Percentiles rank a stretch among this genome's conserved stretches.
phyloP scores from a whole-genome alignment of 495 filamentous ascomycete genomes.

The Tuber microsphaerosporum region DNA sequence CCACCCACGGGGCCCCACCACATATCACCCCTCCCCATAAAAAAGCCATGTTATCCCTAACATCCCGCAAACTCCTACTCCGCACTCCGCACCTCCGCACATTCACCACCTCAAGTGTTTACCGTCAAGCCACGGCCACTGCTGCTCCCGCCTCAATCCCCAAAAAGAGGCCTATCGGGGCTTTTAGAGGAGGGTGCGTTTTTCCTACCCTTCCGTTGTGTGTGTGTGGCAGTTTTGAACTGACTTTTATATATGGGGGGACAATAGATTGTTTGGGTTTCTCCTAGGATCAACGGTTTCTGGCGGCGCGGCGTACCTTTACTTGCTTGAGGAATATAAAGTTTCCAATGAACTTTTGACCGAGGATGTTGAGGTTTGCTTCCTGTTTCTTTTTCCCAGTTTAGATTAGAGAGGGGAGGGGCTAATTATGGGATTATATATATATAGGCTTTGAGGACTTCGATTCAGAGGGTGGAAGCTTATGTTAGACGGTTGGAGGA shows the following conservation, averaged over 20 bases:
- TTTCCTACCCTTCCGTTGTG: conserved; percentile 32
- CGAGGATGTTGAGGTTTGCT: conserved; percentile 89
- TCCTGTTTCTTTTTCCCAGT: conserved; percentile 12
- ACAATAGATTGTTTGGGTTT: conserved; percentile 78
- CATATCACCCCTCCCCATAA: background rate
- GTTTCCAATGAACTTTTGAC: conserved; percentile 88
- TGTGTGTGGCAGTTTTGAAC: conserved; percentile 7
- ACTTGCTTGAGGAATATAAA: conserved; percentile 85
- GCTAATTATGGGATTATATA: conserved; percentile 34
- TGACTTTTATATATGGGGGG: conserved; percentile 8
- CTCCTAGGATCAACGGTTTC: conserved; percentile 75
- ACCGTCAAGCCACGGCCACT: conserved; percentile 16
- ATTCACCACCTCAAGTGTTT: conserved; percentile 22
- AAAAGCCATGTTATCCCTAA: background rate
- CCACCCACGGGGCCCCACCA: background rate
- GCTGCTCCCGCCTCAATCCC: conserved; percentile 45
- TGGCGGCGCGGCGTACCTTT: conserved; percentile 78
- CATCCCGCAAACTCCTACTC: background rate
- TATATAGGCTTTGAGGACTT: conserved; percentile 77
- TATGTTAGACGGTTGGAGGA: conserved; percentile 78
- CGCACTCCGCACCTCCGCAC: conserved; percentile 5
- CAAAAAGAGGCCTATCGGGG: conserved; percentile 73
- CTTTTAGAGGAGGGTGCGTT: conserved; percentile 85
- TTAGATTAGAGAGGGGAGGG: conserved; percentile 19
- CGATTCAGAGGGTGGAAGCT: conserved; percentile 74